A percentile compares a stretch with the other conserved stretches of the same genome.
These are phyloP conservation scores for Triadica sebifera DNA, from an alignment of 345 rosid species.

Conservation along the genomic window DNA sequence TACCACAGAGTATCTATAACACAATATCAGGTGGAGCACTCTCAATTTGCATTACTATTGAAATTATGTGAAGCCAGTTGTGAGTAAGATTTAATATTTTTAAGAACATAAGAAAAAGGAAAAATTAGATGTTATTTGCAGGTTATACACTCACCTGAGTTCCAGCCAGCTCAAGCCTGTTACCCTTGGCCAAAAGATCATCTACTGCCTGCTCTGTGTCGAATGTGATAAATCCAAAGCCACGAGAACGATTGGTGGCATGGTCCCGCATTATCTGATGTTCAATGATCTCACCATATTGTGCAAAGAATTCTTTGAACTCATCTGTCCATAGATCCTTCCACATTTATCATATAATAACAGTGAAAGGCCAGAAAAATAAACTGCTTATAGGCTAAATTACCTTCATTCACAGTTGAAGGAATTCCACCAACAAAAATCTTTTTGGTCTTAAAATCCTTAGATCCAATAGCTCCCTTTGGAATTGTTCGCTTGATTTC, in stretches of 20 bases:
- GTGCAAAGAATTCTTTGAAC: conserved; percentile 33
- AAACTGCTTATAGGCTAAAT: not conserved
- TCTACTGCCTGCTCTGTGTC: conserved; percentile 32
- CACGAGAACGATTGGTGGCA: conserved; percentile 34
- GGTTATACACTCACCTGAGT: conserved; percentile 22
- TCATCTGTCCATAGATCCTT: conserved; percentile 22
- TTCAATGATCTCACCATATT: conserved; percentile 30
- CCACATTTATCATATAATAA: not conserved
- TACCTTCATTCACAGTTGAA: conserved; percentile 70
- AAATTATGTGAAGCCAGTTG: not conserved
- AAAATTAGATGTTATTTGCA: not conserved
- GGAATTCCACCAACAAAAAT: conserved; percentile 96
- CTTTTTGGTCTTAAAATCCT: conserved; percentile 81
- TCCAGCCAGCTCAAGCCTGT: conserved; percentile 32
- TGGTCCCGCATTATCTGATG: conserved; percentile 40
- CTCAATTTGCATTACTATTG: not conserved
- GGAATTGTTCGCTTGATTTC: conserved; percentile 96
- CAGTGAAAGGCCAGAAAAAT: not conserved
- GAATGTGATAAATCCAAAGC: conserved; percentile 37
- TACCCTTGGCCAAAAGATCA: conserved; percentile 29
- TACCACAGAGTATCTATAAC: conserved; percentile 1
- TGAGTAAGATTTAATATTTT: not conserved
- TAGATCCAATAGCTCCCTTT: conserved; percentile 65
- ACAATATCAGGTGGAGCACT: not conserved
- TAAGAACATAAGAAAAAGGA: not conserved